Conservation (phyloP, 169 alveolate species). For the Plasmodium gaboni region DNA sequence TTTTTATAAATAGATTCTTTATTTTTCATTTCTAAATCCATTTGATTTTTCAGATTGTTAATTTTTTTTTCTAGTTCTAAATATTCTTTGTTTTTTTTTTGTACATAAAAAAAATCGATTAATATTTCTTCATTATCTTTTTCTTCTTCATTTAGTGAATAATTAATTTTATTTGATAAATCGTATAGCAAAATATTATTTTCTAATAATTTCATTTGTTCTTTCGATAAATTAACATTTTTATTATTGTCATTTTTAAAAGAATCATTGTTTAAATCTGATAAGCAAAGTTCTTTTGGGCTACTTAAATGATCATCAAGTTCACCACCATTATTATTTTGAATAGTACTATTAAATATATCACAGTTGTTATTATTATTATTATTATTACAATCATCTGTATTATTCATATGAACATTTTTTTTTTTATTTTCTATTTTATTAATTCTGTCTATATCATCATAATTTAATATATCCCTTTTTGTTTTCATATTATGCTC, state of each 20-base stretch:
- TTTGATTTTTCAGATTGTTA: constrained; percentile 55
- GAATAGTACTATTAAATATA: not conserved
- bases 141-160: constrained; percentile 52
- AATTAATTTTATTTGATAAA: constrained; percentile 33
- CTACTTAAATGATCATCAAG: not conserved
- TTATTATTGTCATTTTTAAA: not conserved
- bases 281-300: constrained; percentile 3
- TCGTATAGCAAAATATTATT: constrained; percentile 39
- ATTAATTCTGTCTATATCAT: not conserved
- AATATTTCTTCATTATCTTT: constrained; percentile 58
- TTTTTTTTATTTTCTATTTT: not conserved
- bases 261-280: constrained; percentile 19
- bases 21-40: constrained; percentile 75
- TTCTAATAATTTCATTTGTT: constrained; percentile 1
- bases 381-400: not conserved
- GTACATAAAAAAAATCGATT: constrained; percentile 66
- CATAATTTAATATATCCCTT: not conserved
- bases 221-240: not conserved
- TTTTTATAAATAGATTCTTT: constrained; percentile 71
- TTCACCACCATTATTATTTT: not conserved
- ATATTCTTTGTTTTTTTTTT: constrained; percentile 52
- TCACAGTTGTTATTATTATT: not conserved
- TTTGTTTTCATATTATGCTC: not conserved
- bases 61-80: constrained; percentile 68
- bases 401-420: not conserved